Evolutionary conservation across 805 yeast genomes (phyloP).

Genomic region (Wickerhamiella shivajii): DNA sequence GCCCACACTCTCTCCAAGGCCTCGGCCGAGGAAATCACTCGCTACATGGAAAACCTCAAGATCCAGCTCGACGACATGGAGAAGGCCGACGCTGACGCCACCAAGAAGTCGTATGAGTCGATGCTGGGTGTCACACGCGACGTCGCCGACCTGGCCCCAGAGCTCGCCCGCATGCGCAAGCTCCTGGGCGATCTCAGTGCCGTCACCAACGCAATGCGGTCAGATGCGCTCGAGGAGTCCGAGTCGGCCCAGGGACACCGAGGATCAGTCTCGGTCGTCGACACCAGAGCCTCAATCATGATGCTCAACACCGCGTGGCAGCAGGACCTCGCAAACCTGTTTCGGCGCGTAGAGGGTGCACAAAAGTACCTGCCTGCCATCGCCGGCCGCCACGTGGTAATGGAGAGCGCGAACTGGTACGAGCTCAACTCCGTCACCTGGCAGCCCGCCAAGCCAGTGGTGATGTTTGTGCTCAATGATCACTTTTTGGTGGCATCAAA

Average conservation of each 20-base stretch:
- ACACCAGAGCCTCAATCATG: conserved; percentile 55
- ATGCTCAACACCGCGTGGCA: conserved; percentile 75
- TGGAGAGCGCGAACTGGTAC: conserved; percentile 73
- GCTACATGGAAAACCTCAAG: conserved; percentile 13
- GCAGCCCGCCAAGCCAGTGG: conserved; percentile 64
- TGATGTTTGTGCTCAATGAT: conserved; percentile 65
- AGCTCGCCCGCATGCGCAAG: conserved; percentile 45
- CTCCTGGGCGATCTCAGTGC: conserved; percentile 45
- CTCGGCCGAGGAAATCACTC: conserved; percentile 11
- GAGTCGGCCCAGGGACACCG: conserved; percentile 17
- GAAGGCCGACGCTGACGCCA: conserved; percentile 18
- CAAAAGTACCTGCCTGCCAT: conserved; percentile 59
- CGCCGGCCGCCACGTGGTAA: conserved; percentile 67
- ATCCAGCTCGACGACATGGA: conserved; percentile 11
- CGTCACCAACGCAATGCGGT: conserved; percentile 43
- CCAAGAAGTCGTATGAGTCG: conserved; percentile 22
- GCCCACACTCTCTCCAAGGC: conserved; percentile 13
- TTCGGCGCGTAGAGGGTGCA: conserved; percentile 82
- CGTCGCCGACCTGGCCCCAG: conserved; percentile 47
- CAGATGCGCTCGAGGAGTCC: conserved; percentile 33
- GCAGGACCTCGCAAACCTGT: conserved; percentile 49
- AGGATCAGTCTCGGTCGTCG: conserved; percentile 10
- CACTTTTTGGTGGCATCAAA: conserved; percentile 53
- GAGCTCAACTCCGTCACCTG: conserved; percentile 76
- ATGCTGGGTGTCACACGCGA: conserved; percentile 30